Evolutionary conservation across 176 grass and related monocot species (phyloP).

Genomic region (Areca catechu): DNA sequence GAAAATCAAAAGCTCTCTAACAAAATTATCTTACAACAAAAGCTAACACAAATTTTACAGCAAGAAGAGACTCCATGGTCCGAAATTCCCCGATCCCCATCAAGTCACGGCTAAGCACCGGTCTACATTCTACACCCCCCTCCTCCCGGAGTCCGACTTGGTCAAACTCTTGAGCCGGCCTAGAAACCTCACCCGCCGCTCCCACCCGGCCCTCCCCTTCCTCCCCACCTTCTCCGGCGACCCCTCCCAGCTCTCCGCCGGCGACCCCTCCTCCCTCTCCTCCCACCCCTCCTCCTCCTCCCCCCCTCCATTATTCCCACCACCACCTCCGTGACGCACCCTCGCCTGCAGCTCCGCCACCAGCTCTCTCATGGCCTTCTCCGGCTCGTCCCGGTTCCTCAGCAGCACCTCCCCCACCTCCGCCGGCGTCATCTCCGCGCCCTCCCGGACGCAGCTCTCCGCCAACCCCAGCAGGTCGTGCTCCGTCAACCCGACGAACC

Average conservation of each 20-base stretch:
- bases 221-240: conserved; percentile 64
- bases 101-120: too few relatives aligned
- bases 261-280: conserved; percentile 43
- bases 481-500: conserved; percentile 42
- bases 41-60: neutral
- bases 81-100: too few relatives aligned
- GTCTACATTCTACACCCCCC: conserved; percentile 34
- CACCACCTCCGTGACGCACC: neutral
- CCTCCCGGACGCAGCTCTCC: conserved; percentile 37
- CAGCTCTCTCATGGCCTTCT: conserved; percentile 58
- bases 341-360: conserved; percentile 50
- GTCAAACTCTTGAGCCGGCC: conserved; percentile 80
- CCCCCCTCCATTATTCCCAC: conserved; percentile 26
- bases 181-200: conserved; percentile 73
- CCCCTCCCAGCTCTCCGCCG: conserved; percentile 56
- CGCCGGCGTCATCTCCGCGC: conserved; percentile 88
- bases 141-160: conserved; percentile 78
- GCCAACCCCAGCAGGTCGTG: conserved; percentile 47
- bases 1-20: too few relatives aligned
- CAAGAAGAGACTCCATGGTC: neutral
- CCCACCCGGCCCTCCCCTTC: conserved; percentile 62
- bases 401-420: conserved; percentile 84
- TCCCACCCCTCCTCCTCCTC: conserved; percentile 38
- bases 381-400: conserved; percentile 67
- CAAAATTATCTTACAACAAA: too few relatives aligned